Percentiles rank a stretch among this genome's conserved stretches.
phyloP scores from a whole-genome alignment of 345 rosid species.

The Eucalyptus curtisii region DNA sequence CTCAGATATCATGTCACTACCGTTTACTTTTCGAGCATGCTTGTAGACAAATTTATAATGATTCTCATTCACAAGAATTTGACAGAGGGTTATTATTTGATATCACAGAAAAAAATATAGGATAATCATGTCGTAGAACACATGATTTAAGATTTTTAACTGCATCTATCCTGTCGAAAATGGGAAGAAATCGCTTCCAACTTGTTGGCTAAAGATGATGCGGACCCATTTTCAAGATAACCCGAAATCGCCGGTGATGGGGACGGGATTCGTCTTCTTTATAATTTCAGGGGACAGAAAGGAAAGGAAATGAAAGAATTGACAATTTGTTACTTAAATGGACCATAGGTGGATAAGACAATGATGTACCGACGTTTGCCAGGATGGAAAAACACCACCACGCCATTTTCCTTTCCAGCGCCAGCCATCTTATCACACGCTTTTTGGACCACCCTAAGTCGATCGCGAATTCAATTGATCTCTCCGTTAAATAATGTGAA shows the following conservation, averaged over 20 bases:
- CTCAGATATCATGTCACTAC: rapidly evolving
- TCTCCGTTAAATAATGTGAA: neutral
- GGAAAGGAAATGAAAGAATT: neutral
- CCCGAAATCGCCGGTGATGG: neutral
- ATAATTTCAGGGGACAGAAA: neutral
- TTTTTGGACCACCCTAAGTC: neutral
- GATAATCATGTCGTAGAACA: no score
- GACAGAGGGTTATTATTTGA: no score
- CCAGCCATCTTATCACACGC: neutral
- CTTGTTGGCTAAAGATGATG: neutral
- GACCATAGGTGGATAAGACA: neutral
- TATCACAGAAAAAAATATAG: no score
- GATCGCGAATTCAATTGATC: neutral
- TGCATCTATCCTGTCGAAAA: rapidly evolving
- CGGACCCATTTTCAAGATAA: neutral
- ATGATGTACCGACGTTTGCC: neutral
- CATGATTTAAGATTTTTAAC: no score
- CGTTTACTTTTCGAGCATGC: rapidly evolving
- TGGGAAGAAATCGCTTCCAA: neutral
- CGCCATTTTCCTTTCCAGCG: neutral
- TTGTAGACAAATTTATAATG: no score
- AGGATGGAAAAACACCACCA: neutral
- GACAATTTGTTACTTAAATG: neutral
- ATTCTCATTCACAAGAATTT: neutral
- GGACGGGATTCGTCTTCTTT: neutral